Evolutionary conservation across 1,284 basidiomycete species (phyloP).

Genomic region (Irpex rosettiformis): DNA sequence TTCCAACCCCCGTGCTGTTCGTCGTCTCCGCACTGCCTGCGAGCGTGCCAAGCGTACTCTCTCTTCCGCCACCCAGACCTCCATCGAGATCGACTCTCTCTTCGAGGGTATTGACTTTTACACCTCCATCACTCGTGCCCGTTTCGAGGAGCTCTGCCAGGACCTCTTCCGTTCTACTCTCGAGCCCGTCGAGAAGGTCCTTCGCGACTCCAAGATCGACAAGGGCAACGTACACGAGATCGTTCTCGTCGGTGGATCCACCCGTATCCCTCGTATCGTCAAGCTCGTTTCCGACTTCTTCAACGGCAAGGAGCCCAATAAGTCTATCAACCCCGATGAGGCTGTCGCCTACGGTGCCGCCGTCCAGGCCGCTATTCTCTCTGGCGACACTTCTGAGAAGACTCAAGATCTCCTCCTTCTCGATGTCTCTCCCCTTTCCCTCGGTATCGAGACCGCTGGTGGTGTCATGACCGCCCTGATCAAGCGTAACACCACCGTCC

Average conservation of each 20-base stretch:
- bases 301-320: constrained; percentile 95
- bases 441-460: constrained; percentile 98
- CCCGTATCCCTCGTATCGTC: constrained; percentile 97
- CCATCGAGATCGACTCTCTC: constrained; percentile 98
- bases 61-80: constrained; percentile 94
- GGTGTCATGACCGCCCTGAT: constrained; percentile 99
- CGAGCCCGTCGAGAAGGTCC: constrained; percentile 98
- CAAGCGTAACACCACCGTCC: constrained; percentile 98
- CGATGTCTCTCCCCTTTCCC: constrained; percentile 94
- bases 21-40: constrained; percentile 96
- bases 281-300: constrained; percentile 99
- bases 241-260: constrained; percentile 97
- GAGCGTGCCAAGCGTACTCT: constrained; percentile 99
- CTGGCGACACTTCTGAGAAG: constrained; percentile 98
- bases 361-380: constrained; percentile 97
- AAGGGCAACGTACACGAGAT: constrained; percentile 95
- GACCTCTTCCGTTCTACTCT: constrained; percentile 97
- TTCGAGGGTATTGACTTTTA: constrained; percentile 99
- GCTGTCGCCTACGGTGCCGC: constrained; percentile 99
- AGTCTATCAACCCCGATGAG: constrained; percentile 99
- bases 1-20: constrained; percentile 90
- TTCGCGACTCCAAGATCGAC: constrained; percentile 98
- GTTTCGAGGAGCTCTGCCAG: constrained; percentile 98
- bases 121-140: constrained; percentile 96
- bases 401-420: constrained; percentile 91